phyloP scores from a whole-genome alignment of 2,329 filamentous ascomycete species.

The Zasmidium angulare region DNA sequence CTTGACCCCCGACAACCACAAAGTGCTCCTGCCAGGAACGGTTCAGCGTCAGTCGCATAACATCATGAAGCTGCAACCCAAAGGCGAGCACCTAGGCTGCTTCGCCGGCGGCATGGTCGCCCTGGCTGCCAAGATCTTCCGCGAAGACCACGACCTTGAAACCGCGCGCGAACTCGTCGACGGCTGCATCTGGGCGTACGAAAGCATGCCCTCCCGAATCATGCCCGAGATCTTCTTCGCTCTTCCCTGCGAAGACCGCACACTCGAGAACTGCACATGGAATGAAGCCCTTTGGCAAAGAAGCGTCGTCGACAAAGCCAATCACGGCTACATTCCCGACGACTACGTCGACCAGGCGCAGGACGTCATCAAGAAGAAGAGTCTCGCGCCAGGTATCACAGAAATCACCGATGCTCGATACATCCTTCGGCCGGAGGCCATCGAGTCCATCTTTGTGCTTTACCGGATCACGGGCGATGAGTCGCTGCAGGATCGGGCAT shows the following conservation, averaged over 20 bases:
- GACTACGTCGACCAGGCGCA: constrained; percentile 15
- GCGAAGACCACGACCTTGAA: constrained; percentile 54
- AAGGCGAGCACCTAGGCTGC: constrained; percentile 54
- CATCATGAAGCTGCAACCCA: constrained; percentile 18
- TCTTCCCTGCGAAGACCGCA: constrained; percentile 45
- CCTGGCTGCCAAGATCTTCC: constrained; percentile 61
- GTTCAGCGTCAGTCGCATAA: constrained; percentile 14
- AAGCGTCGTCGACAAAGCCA: constrained; percentile 37
- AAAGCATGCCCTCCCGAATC: constrained; percentile 57
- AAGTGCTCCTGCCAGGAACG: constrained; percentile 22
- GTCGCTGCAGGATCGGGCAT: constrained; percentile 67
- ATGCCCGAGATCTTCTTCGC: constrained; percentile 62
- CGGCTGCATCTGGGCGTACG: constrained; percentile 65
- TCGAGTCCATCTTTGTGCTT: constrained; percentile 78
- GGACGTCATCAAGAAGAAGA: constrained; percentile 42
- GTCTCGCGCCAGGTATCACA: constrained; percentile 57
- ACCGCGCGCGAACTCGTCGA: constrained; percentile 60
- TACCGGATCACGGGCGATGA: constrained; percentile 70
- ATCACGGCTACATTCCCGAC: constrained; percentile 12
- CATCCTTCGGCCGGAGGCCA: constrained; percentile 74
- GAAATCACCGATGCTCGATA: constrained; percentile 59
- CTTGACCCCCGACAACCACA: constrained; percentile 42
- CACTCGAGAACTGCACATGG: constrained; percentile 29
- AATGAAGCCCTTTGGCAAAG: constrained; percentile 44
- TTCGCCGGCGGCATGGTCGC: constrained; percentile 72